Percentiles rank a stretch among this genome's conserved stretches.
Evolutionary conservation across 108 stramenopile genomes (phyloP).

Genomic region (Skeletonema potamos): DNA sequence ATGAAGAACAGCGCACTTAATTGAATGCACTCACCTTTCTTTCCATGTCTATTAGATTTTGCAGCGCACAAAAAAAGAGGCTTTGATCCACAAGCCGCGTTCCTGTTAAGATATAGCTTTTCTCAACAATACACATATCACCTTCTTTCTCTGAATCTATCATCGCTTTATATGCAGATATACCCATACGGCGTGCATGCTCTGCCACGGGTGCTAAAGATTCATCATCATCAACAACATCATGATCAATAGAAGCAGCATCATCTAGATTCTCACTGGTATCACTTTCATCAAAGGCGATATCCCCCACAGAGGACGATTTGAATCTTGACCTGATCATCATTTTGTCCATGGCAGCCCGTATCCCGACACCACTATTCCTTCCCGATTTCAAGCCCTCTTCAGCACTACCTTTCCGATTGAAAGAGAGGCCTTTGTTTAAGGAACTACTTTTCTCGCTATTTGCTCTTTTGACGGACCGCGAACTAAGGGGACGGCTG

Average conservation of each 20-base stretch:
- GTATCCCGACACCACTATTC: not conserved
- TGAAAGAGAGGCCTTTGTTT: conserved; percentile 1
- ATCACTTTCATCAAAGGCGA: conserved; percentile 9
- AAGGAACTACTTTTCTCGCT: conserved; percentile 7
- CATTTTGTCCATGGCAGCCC: conserved; percentile 27
- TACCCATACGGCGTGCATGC: conserved; percentile 27
- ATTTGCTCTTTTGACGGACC: conserved; percentile 2
- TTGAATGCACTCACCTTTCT: conserved; percentile 26
- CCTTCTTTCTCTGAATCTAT: conserved; percentile 34
- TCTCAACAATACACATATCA: conserved; percentile 50
- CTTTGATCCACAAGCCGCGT: conserved; percentile 41
- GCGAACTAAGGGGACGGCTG: not conserved
- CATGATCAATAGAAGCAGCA: not conserved
- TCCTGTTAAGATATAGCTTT: conserved; percentile 51
- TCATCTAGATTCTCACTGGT: conserved; percentile 18
- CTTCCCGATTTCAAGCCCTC: not conserved
- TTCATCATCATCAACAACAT: not conserved
- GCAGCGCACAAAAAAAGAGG: conserved; percentile 48
- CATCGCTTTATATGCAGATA: conserved; percentile 45
- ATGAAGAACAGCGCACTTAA: not conserved
- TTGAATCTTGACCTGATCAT: conserved; percentile 5
- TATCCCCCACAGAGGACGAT: conserved; percentile 25
- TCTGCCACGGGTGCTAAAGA: conserved; percentile 4
- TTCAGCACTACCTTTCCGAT: conserved; percentile 9
- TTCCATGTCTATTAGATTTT: conserved; percentile 52